These are phyloP conservation scores for Phytophthora colocasiae DNA, from an alignment of 352 stramenopile species.

Conservation along the genomic window DNA sequence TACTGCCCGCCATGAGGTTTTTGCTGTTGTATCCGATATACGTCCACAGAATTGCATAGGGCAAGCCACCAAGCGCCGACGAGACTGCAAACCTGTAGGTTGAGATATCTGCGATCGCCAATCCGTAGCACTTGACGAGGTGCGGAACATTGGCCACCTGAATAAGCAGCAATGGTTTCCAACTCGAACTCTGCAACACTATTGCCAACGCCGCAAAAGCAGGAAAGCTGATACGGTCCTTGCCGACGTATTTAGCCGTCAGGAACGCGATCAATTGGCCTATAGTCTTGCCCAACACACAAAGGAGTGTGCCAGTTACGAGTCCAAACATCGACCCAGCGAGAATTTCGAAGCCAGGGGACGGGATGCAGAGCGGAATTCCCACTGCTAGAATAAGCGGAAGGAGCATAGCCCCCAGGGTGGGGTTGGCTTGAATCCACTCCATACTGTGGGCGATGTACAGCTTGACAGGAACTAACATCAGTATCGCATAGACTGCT, in stretches of 20 bases:
- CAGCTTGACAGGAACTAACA: conserved; percentile 55
- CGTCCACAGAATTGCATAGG: conserved; percentile 66
- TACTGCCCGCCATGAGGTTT: conserved; percentile 39
- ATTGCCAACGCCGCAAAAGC: conserved; percentile 53
- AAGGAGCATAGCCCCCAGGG: conserved; percentile 55
- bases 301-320: conserved; percentile 53
- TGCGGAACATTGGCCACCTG: conserved; percentile 80
- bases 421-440: conserved; percentile 62
- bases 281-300: conserved; percentile 65
- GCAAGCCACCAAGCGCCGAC: conserved; percentile 59
- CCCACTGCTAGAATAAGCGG: conserved; percentile 60
- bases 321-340: conserved; percentile 73
- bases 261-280: conserved; percentile 71
- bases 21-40: conserved; percentile 71
- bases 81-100: conserved; percentile 62
- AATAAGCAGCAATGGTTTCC: conserved; percentile 76
- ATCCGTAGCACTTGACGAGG: conserved; percentile 77
- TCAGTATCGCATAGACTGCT: conserved; percentile 28
- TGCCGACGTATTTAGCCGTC: conserved; percentile 64
- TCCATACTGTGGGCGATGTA: conserved; percentile 34
- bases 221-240: conserved; percentile 60
- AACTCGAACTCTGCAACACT: conserved; percentile 67
- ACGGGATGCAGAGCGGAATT: conserved; percentile 72
- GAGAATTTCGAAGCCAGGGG: conserved; percentile 70
- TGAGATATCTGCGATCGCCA: conserved; percentile 71